These are phyloP conservation scores for Trichoderma koningiopsis DNA, from an alignment of 2,329 filamentous ascomycete genomes.

Conservation along the genomic window DNA sequence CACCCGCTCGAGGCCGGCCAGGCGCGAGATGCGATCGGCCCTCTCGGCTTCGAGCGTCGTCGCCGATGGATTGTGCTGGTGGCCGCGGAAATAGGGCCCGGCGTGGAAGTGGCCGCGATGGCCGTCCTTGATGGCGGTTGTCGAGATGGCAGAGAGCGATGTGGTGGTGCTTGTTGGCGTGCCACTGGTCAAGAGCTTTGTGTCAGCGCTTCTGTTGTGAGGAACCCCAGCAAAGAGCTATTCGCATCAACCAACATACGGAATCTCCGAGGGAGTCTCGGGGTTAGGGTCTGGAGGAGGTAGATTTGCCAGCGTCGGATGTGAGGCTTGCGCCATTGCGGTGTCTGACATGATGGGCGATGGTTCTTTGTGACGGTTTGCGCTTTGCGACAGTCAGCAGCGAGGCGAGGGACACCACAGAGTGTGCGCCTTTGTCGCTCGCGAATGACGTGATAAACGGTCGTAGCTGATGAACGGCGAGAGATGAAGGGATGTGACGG, in stretches of 20 bases:
- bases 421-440: neutral
- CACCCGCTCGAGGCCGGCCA: slow-evolving; percentile 87
- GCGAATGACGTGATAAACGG: neutral
- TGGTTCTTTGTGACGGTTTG: neutral
- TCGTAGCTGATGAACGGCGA: neutral
- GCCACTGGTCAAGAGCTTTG: slow-evolving; percentile 58
- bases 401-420: neutral
- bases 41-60: slow-evolving; percentile 87
- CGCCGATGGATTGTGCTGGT: slow-evolving; percentile 61
- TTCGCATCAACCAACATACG: slow-evolving; percentile 60
- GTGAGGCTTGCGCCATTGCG: slow-evolving; percentile 45
- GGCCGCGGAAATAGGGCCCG: slow-evolving; percentile 54
- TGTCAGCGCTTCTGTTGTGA: neutral
- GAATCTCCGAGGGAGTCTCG: slow-evolving; percentile 85
- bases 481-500: neutral
- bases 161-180: slow-evolving; percentile 93
- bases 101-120: slow-evolving; percentile 77
- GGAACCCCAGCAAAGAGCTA: neutral
- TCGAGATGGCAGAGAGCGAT: slow-evolving; percentile 87
- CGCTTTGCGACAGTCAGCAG: neutral
- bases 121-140: slow-evolving; percentile 94
- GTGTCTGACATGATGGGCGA: slow-evolving; percentile 10
- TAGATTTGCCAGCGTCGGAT: slow-evolving; percentile 77
- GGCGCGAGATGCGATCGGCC: slow-evolving; percentile 90
- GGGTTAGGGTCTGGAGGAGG: slow-evolving; percentile 80